phyloP scores from a whole-genome alignment of 768 basidiomycete species.

The Amanita muscaria region DNA sequence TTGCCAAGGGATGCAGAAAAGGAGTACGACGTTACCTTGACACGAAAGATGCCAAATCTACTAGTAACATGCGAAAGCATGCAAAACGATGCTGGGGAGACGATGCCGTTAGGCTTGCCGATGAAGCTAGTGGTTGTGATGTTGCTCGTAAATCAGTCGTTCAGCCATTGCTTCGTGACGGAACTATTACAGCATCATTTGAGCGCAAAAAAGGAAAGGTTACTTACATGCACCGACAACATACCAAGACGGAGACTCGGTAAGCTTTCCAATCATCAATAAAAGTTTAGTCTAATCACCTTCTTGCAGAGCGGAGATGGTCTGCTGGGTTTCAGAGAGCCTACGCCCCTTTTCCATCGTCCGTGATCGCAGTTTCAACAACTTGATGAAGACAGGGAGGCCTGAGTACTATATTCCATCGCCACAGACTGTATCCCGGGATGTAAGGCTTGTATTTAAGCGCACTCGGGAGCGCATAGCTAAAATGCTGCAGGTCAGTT shows the following conservation, averaged over 20 bases:
- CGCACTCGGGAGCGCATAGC: slow-evolving; percentile 3
- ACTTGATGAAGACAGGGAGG: slow-evolving; percentile 26
- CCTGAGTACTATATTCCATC: slow-evolving; percentile 28
- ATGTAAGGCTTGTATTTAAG: slow-evolving; percentile 12
- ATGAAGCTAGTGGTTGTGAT: not conserved
- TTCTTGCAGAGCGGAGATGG: slow-evolving; percentile 20
- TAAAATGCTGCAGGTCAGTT: slow-evolving; percentile 10
- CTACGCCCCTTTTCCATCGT: slow-evolving; percentile 25
- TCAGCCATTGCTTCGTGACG: not conserved
- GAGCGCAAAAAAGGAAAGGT: slow-evolving; percentile 5
- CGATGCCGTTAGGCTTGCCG: not conserved
- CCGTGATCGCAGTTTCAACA: slow-evolving; percentile 20
- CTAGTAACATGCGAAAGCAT: not conserved
- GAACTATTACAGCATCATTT: slow-evolving; percentile 5
- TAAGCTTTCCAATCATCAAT: not conserved
- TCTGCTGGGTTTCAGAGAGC: slow-evolving; percentile 27
- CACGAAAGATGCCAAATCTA: slow-evolving; percentile 9
- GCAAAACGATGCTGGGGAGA: slow-evolving; percentile 2
- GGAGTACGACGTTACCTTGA: slow-evolving; percentile 6
- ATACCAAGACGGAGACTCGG: slow-evolving; percentile 5
- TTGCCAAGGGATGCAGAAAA: slow-evolving; percentile 9
- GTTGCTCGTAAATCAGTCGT: slow-evolving; percentile 2
- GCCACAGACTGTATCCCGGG: slow-evolving; percentile 21
- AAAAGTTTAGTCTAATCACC: not conserved
- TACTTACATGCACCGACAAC: slow-evolving; percentile 9